These are phyloP conservation scores for Teunomyces pallodes DNA, from an alignment of 805 yeast genomes.

Conservation along the genomic window DNA sequence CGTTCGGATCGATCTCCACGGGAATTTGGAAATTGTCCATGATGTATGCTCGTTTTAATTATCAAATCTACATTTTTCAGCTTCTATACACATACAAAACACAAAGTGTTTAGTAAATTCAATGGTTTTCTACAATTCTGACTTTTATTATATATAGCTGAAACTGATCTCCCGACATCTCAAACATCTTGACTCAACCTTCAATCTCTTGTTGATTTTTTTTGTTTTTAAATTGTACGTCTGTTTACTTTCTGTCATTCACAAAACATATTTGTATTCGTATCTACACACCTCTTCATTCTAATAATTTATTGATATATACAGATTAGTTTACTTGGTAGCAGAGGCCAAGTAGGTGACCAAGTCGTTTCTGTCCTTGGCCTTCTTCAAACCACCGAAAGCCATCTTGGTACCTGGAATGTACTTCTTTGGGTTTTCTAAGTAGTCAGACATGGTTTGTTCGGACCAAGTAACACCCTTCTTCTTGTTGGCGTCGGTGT, in stretches of 20 bases:
- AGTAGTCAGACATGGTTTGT: slow-evolving; percentile 89
- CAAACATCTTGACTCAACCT: no score
- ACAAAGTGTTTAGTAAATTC: neutral
- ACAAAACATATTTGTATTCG: no score
- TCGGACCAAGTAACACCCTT: slow-evolving; percentile 87
- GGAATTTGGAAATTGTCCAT: slow-evolving; percentile 47
- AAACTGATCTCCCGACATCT: no score
- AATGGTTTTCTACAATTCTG: neutral
- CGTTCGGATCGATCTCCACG: slow-evolving; percentile 89
- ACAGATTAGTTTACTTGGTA: slow-evolving; percentile 30
- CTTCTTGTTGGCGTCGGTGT: slow-evolving; percentile 97
- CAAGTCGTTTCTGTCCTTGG: slow-evolving; percentile 97
- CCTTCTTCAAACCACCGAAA: slow-evolving; percentile 98
- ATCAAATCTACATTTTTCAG: no score
- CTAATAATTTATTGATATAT: neutral
- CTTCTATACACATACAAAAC: no score
- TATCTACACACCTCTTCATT: neutral
- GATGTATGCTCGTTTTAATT: neutral
- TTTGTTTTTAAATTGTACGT: no score
- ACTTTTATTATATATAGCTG: neutral
- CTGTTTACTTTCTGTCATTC: no score
- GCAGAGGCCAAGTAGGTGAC: slow-evolving; percentile 71
- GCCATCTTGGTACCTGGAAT: slow-evolving; percentile 99
- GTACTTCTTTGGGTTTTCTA: slow-evolving; percentile 99
- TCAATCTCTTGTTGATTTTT: no score